phyloP scores from a whole-genome alignment of 1,284 basidiomycete genomes.

The Ceratobasidium sp. region DNA sequence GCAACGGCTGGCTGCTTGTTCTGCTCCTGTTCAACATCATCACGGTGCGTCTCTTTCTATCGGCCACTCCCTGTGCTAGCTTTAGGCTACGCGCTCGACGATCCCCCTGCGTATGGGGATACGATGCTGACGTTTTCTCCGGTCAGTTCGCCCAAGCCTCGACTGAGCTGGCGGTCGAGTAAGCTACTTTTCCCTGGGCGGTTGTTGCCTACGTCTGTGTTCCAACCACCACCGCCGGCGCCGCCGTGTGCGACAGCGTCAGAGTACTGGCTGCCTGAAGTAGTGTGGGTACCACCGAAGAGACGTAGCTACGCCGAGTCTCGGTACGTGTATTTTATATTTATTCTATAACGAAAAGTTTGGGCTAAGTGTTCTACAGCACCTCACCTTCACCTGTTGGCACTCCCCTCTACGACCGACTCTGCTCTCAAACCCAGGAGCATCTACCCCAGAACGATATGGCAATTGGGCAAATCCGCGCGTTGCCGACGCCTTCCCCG shows the following conservation, averaged over 20 bases:
- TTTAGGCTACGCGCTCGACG: neutral
- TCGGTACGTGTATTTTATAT: neutral
- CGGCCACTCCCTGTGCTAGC: neutral
- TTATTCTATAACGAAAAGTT: neutral
- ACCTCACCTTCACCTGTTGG: neutral
- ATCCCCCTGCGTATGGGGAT: neutral
- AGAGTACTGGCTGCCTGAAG: constrained; percentile 1
- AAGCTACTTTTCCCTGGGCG: constrained; percentile 9
- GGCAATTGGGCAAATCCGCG: constrained; percentile 25
- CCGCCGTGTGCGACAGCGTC: neutral
- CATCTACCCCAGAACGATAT: neutral
- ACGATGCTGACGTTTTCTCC: constrained; percentile 1
- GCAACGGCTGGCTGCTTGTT: constrained; percentile 16
- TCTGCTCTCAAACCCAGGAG: neutral
- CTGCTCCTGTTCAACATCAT: constrained; percentile 17
- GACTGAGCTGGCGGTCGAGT: constrained; percentile 5
- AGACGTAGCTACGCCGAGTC: constrained; percentile 5
- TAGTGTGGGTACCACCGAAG: constrained; percentile 6
- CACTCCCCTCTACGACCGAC: constrained; percentile 39
- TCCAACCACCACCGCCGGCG: constrained; percentile 6
- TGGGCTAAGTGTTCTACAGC: neutral
- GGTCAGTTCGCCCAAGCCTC: neutral
- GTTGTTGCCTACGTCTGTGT: neutral
- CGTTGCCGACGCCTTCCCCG: neutral
- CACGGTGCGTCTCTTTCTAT: constrained; percentile 9